A percentile compares a stretch with the other conserved stretches of the same genome.
Evolutionary conservation across 352 stramenopile species (phyloP).

Genomic region (Phytophthora chlamydospora): DNA sequence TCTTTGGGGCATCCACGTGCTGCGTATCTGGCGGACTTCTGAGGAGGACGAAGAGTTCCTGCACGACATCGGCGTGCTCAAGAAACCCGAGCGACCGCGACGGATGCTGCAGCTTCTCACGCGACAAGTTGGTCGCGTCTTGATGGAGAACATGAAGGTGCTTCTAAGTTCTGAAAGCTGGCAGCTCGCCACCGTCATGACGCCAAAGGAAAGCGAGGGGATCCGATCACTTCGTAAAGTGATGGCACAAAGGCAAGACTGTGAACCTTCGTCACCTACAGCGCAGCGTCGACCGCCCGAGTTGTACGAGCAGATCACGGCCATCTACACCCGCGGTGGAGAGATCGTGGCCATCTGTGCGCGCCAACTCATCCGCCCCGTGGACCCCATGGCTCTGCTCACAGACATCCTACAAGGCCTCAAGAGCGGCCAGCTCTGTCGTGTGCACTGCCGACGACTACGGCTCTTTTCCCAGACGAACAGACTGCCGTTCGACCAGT

Average conservation of each 20-base stretch:
- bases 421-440: slow-evolving; percentile 26
- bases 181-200: slow-evolving; percentile 55
- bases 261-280: slow-evolving; percentile 3
- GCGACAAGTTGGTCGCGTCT: slow-evolving; percentile 45
- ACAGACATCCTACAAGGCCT: slow-evolving; percentile 42
- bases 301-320: slow-evolving; percentile 60
- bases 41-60: slow-evolving; percentile 46
- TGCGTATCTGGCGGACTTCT: slow-evolving; percentile 46
- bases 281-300: slow-evolving; percentile 17
- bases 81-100: slow-evolving; percentile 46
- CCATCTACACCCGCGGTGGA: slow-evolving; percentile 46
- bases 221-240: slow-evolving; percentile 19
- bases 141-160: slow-evolving; percentile 62
- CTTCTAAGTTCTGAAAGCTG: slow-evolving; percentile 53
- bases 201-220: slow-evolving; percentile 4
- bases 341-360: slow-evolving; percentile 64
- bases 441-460: slow-evolving; percentile 54
- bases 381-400: slow-evolving; percentile 39
- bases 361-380: slow-evolving; percentile 55
- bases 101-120: slow-evolving; percentile 61
- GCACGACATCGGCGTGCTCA: slow-evolving; percentile 46
- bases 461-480: slow-evolving; percentile 62
- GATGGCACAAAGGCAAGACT: slow-evolving; percentile 17
- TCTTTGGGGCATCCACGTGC: slow-evolving; percentile 54
- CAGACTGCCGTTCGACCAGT: slow-evolving; percentile 54